Conservation (phyloP, 2,329 filamentous ascomycete genomes). For the Apiospora koreana region DNA sequence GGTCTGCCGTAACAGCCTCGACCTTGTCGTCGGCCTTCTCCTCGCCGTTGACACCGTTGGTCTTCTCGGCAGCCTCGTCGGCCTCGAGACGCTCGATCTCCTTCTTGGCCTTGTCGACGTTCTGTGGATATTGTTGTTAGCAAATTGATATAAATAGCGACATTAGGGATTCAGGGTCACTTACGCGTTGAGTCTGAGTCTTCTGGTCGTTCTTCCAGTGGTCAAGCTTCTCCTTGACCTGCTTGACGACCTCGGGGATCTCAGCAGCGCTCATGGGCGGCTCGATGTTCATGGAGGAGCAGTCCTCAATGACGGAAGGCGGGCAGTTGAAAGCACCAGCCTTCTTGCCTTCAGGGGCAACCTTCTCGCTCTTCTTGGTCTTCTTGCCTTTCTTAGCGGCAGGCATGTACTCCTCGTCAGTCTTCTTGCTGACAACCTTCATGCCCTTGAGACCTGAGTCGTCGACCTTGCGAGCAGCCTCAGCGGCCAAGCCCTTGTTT, state of each 20-base stretch:
- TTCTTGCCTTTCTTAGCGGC: conserved; percentile 87
- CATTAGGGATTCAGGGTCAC: conserved; percentile 33
- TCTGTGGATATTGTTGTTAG: conserved; percentile 57
- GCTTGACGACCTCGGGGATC: conserved; percentile 77
- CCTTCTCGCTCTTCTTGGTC: conserved; percentile 69
- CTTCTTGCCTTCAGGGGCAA: conserved; percentile 48
- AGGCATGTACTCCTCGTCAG: conserved; percentile 83
- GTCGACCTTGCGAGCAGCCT: conserved; percentile 81
- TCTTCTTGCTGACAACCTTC: conserved; percentile 81
- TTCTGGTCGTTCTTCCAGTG: conserved; percentile 92
- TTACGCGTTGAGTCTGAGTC: conserved; percentile 85
- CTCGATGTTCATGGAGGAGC: conserved; percentile 79
- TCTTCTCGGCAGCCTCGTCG: conserved; percentile 52
- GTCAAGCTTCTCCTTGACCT: conserved; percentile 88
- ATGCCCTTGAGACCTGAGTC: conserved; percentile 83
- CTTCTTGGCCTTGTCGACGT: conserved; percentile 94
- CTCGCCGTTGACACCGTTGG: conserved; percentile 48
- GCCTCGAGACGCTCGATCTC: conserved; percentile 89
- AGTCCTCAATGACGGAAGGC: conserved; percentile 89
- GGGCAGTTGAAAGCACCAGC: conserved; percentile 71
- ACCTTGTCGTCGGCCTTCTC: conserved; percentile 51
- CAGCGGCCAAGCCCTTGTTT: conserved; percentile 74
- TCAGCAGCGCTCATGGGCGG: conserved; percentile 86
- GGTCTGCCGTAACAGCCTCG: conserved; percentile 52
- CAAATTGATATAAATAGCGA: neutral